These are phyloP conservation scores for Logfia minima DNA, from an alignment of 129 eudicot genomes.

Conservation along the genomic window DNA sequence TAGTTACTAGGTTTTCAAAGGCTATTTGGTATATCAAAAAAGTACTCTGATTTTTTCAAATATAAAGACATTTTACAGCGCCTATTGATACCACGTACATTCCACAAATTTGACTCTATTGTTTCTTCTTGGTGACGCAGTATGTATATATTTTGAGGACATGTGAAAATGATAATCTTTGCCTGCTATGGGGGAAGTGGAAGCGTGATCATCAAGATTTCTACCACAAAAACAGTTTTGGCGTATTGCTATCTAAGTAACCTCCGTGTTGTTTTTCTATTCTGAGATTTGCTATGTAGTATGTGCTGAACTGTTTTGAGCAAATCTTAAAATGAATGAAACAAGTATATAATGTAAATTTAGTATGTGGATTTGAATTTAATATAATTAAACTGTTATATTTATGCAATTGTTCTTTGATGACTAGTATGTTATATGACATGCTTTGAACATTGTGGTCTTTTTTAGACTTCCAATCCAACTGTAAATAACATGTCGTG, in stretches of 20 bases:
- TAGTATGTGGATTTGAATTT: constrained; percentile 21
- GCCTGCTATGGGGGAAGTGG: constrained; percentile 32
- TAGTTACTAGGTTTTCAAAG: neutral
- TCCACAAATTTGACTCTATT: neutral
- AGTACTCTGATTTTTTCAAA: neutral
- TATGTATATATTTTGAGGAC: constrained; percentile 15
- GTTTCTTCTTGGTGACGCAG: constrained; percentile 25
- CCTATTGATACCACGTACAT: neutral
- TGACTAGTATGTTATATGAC: no score
- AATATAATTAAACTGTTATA: constrained; percentile 11
- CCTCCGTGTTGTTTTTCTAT: constrained; percentile 1
- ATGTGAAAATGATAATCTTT: constrained; percentile 25
- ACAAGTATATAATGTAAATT: constrained; percentile 26
- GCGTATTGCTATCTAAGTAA: constrained; percentile 25
- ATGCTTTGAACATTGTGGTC: neutral
- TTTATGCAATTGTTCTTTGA: constrained; percentile 13
- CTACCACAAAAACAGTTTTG: constrained; percentile 24
- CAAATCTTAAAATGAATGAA: constrained; percentile 12
- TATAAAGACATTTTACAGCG: neutral
- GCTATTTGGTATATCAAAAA: neutral
- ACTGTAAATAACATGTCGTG: neutral
- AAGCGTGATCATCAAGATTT: constrained; percentile 26
- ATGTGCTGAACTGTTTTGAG: neutral
- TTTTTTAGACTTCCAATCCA: neutral
- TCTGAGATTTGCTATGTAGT: constrained; percentile 4